These are phyloP conservation scores for Vitis rupestris DNA, from an alignment of 164 flowering plant genomes.

Conservation along the genomic window DNA sequence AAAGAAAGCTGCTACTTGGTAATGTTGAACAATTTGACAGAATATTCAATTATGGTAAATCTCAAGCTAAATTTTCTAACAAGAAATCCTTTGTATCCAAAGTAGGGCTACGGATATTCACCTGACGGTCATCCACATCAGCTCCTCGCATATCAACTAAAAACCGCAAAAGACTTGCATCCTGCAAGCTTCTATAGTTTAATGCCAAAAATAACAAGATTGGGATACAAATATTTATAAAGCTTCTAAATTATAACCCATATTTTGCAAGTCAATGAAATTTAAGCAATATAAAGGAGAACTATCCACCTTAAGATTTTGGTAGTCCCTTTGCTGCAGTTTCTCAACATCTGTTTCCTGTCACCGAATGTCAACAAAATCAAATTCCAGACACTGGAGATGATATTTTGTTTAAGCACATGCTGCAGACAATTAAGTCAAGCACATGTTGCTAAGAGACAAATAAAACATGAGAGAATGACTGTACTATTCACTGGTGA, in stretches of 20 bases:
- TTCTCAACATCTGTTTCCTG: constrained; percentile 97
- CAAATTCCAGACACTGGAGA: constrained; percentile 4
- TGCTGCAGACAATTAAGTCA: neutral
- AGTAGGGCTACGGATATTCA: constrained; percentile 20
- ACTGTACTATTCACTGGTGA: neutral
- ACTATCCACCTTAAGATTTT: constrained; percentile 65
- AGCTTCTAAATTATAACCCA: neutral
- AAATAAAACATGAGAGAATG: neutral
- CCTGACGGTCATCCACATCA: constrained; percentile 94
- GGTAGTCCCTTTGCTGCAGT: constrained; percentile 89
- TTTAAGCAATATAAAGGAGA: neutral
- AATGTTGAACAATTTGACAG: too few relatives aligned
- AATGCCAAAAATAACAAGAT: constrained; percentile 14
- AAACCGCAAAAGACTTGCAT: constrained; percentile 93
- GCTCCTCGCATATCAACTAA: constrained; percentile 97
- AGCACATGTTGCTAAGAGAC: constrained; percentile 1
- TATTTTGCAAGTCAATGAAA: neutral
- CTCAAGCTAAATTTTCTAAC: neutral
- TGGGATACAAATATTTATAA: neutral
- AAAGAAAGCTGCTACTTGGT: too few relatives aligned
- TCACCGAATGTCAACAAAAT: neutral
- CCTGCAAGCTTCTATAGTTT: constrained; percentile 53
- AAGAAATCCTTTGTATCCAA: neutral
- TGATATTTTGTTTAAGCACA: neutral
- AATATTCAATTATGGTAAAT: too few relatives aligned